phyloP scores from a whole-genome alignment of 1,284 basidiomycete genomes.

The Irpex sp. region DNA sequence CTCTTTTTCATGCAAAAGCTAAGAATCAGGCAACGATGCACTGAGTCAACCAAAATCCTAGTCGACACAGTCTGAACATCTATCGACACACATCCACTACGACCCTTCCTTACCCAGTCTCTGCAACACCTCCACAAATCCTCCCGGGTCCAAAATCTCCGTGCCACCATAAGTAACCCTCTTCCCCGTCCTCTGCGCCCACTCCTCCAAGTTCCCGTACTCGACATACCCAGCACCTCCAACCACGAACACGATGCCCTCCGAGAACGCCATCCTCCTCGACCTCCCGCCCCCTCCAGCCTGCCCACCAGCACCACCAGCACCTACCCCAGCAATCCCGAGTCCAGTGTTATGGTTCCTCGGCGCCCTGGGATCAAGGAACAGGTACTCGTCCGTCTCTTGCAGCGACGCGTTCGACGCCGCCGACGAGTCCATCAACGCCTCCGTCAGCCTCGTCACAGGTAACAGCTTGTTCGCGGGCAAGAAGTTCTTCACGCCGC shows the following conservation, averaged over 20 bases:
- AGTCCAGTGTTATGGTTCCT: constrained; percentile 50
- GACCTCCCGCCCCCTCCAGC: constrained; percentile 44
- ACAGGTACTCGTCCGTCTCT: constrained; percentile 96
- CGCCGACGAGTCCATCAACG: constrained; percentile 93
- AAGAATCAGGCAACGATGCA: background rate
- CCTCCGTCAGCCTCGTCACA: constrained; percentile 90
- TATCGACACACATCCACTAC: background rate
- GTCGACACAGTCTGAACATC: background rate
- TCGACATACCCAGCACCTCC: constrained; percentile 98
- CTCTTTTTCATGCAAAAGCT: background rate
- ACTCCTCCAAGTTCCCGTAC: constrained; percentile 94
- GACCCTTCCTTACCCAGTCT: constrained; percentile 48
- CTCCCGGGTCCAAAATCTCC: constrained; percentile 88
- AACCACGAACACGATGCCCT: constrained; percentile 92
- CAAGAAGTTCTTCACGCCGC: constrained; percentile 97
- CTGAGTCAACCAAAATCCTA: background rate
- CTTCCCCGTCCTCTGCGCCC: constrained; percentile 78
- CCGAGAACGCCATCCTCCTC: constrained; percentile 79
- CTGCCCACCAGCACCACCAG: constrained; percentile 35
- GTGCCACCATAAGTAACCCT: constrained; percentile 94
- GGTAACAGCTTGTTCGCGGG: constrained; percentile 94
- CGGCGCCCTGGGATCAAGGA: constrained; percentile 87
- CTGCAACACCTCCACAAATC: constrained; percentile 74
- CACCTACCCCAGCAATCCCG: constrained; percentile 47
- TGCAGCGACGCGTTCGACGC: constrained; percentile 91